Base-by-base conservation (phyloP, 179 eudicot species). In the Carnegiea gigantea region DNA sequence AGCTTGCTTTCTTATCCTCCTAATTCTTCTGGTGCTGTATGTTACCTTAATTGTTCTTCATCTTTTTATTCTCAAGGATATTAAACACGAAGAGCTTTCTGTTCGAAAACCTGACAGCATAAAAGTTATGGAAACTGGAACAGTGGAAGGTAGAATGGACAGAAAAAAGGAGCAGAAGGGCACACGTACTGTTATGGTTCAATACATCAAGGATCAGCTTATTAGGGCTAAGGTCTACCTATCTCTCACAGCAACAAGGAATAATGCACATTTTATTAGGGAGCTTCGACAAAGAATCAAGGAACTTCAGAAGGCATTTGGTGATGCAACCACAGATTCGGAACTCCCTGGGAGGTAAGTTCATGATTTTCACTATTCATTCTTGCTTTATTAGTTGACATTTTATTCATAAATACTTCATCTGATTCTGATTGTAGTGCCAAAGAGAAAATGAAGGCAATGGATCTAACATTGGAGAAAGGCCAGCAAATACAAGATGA, bases 401-500 rank as follows among this genome's bases (percentile, higher is more conserved):
- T 51, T 49, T 38, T 28, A 67, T 67, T 26, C 20, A 9, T 67
- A 14, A 21, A 17, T 76, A 51, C 13, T 60, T 68, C 36, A 40
- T 72, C 71, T 80, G 76, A 72, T 73, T 77, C 70, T 79, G 73
- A 60, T 51, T 84, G 76, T 86, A 95, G 98, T 89, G 89, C 93
- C 70, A 40, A 78, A 75, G 98, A 92, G 71, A 95, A 88, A 88
- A 30, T 88, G 79, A 94, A 88, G 85, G 93, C 92, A 53, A 92
- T 95, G 98, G 99, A 95, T 82, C 93, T 87, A 84, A 91, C 92
- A n/a, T 85, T 95, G 84, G 90, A 86, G 60, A 95, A 88, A 86
- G 98, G 98, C 20, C 94, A 90, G 80, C 98, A 91, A 79, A 90
- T 94, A 78, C 95, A 94, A 83, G 97, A 95, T 88, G 98, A 95